These are phyloP conservation scores for Alternaria arbusti DNA, from an alignment of 2,329 filamentous ascomycete genomes.

Conservation along the genomic window DNA sequence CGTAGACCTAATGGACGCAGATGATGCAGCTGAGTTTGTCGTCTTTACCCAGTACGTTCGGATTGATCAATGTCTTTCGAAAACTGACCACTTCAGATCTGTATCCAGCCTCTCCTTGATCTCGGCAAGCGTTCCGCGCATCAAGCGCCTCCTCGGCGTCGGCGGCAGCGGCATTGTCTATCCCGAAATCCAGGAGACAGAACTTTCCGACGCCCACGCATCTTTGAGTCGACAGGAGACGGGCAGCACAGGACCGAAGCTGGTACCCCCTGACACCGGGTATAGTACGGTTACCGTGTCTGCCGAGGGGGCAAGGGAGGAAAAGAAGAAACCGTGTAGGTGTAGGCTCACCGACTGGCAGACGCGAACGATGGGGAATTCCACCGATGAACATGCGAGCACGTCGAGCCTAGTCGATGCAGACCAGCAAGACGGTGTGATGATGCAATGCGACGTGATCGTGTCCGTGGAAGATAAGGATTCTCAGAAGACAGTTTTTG, in stretches of 20 bases:
- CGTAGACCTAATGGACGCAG: slow-evolving; percentile 14
- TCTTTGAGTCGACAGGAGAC: slow-evolving; percentile 1
- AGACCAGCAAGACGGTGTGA: slow-evolving; percentile 18
- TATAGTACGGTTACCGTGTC: slow-evolving; percentile 23
- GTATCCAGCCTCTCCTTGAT: slow-evolving; percentile 29
- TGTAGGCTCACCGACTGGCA: slow-evolving; percentile 11
- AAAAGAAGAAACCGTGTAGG: slow-evolving; percentile 13
- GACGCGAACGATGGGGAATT: slow-evolving; percentile 15
- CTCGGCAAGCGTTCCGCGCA: slow-evolving; percentile 21
- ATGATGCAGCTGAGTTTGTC: slow-evolving; percentile 16
- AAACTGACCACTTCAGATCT: slow-evolving; percentile 13
- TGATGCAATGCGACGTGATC: slow-evolving; percentile 23
- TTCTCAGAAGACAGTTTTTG: neutral
- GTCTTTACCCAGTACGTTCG: slow-evolving; percentile 22
- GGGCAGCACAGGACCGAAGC: slow-evolving; percentile 3
- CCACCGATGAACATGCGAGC: slow-evolving; percentile 26
- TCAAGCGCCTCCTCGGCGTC: slow-evolving; percentile 22
- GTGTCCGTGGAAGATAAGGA: slow-evolving; percentile 21
- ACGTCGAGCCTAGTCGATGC: slow-evolving; percentile 26
- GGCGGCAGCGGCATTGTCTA: slow-evolving; percentile 20
- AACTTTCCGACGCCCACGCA: slow-evolving; percentile 11
- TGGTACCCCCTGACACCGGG: slow-evolving; percentile 17
- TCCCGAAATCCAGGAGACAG: slow-evolving; percentile 20
- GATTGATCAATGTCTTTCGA: neutral
- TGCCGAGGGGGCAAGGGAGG: slow-evolving; percentile 11